Evolutionary conservation across 2,329 filamentous ascomycete species (phyloP).

Genomic region (Cordyceps cicadae): DNA sequence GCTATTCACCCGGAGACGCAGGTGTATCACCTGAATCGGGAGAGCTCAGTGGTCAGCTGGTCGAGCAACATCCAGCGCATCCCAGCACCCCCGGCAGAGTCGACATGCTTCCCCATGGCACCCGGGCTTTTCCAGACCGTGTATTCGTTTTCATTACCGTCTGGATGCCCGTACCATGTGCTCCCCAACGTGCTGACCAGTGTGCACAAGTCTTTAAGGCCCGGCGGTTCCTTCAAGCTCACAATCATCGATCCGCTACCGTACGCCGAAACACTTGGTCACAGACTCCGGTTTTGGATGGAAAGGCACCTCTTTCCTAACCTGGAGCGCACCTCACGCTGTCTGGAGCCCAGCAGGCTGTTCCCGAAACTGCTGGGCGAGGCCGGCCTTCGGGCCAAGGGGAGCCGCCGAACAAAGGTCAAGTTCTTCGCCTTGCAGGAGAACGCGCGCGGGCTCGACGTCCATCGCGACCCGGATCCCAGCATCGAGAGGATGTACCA

Average conservation of each 20-base stretch:
- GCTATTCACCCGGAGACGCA: slow-evolving; percentile 31
- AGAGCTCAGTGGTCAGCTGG: slow-evolving; percentile 18
- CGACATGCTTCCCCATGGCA: slow-evolving; percentile 29
- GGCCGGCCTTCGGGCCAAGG: slow-evolving; percentile 40
- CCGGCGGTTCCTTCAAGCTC: slow-evolving; percentile 47
- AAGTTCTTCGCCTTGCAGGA: slow-evolving; percentile 39
- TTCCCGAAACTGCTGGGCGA: slow-evolving; percentile 53
- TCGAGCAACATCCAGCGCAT: slow-evolving; percentile 28
- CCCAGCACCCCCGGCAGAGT: slow-evolving; percentile 29
- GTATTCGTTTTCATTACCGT: slow-evolving; percentile 47
- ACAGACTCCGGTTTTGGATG: slow-evolving; percentile 51
- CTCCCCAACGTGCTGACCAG: slow-evolving; percentile 46
- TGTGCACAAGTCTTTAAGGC: slow-evolving; percentile 34
- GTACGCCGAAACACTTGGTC: slow-evolving; percentile 45
- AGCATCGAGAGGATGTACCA: slow-evolving; percentile 16
- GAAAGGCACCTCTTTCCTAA: slow-evolving; percentile 52
- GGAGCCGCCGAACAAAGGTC: slow-evolving; percentile 39
- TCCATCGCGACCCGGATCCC: slow-evolving; percentile 16
- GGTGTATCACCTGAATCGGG: slow-evolving; percentile 40
- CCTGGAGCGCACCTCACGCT: slow-evolving; percentile 50
- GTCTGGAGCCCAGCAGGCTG: slow-evolving; percentile 48
- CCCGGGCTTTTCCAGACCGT: slow-evolving; percentile 39
- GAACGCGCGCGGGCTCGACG: slow-evolving; percentile 18
- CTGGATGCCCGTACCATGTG: slow-evolving; percentile 37
- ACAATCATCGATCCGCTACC: slow-evolving; percentile 57